A percentile compares a stretch with the other conserved stretches of the same genome.
These are phyloP conservation scores for Alternaria arborescens DNA, from an alignment of 2,329 filamentous ascomycete genomes.

Conservation along the genomic window DNA sequence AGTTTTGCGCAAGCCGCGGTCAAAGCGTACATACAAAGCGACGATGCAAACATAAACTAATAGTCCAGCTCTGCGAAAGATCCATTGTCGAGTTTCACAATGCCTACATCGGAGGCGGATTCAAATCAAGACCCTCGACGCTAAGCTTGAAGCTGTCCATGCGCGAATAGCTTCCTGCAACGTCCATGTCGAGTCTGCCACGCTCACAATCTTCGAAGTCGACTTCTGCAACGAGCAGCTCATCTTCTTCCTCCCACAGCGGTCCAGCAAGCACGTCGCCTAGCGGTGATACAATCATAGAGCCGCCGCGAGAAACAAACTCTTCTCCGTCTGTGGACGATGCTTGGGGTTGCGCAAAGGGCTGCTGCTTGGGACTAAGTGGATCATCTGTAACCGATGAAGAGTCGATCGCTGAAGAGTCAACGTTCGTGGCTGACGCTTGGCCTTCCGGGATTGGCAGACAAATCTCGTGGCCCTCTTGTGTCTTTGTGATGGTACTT, in stretches of 20 bases:
- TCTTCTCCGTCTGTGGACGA: constrained; percentile 47
- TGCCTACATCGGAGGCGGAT: constrained; percentile 61
- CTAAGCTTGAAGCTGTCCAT: constrained; percentile 69
- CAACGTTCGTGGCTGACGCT: constrained; percentile 15
- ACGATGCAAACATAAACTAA: background rate
- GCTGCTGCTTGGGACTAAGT: constrained; percentile 25
- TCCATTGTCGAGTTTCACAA: background rate
- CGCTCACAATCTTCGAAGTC: constrained; percentile 89
- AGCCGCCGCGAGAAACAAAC: constrained; percentile 78
- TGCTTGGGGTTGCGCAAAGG: constrained; percentile 13
- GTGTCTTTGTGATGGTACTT: constrained; percentile 52
- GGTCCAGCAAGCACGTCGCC: constrained; percentile 84
- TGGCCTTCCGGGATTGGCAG: constrained; percentile 46
- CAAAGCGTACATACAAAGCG: background rate
- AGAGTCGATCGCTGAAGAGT: constrained; percentile 36
- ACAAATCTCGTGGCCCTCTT: constrained; percentile 58
- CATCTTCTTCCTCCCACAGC: constrained; percentile 78
- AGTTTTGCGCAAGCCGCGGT: background rate
- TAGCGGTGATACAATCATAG: constrained; percentile 79
- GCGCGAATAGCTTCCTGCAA: constrained; percentile 84
- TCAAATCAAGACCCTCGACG: constrained; percentile 67
- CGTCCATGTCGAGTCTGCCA: constrained; percentile 82
- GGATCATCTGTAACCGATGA: constrained; percentile 24
- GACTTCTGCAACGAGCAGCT: constrained; percentile 74
- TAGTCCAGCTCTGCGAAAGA: background rate